Percentiles rank a stretch among this genome's conserved stretches.
Conservation (phyloP, 2,329 filamentous ascomycete species). For the Didymella pinodella region DNA sequence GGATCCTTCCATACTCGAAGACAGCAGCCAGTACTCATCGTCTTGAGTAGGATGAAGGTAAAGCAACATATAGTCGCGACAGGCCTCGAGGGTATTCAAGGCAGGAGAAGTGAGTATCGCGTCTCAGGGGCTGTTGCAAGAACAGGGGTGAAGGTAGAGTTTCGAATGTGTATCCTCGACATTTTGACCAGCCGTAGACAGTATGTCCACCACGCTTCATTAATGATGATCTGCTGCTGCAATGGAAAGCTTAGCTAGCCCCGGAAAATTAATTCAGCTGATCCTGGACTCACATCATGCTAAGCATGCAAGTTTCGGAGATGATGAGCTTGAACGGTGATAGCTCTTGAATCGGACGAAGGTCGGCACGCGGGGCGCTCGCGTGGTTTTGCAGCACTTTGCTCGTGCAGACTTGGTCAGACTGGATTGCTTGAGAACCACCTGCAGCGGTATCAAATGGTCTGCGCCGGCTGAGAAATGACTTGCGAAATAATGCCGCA, state of each 20-base stretch:
- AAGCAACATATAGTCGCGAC: background rate
- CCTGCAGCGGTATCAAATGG: background rate
- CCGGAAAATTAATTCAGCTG: conserved; percentile 4
- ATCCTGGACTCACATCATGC: conserved; percentile 17
- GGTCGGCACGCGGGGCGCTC: conserved; percentile 11
- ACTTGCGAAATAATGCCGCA: background rate
- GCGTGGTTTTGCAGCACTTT: conserved; percentile 7
- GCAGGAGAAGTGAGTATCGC: background rate
- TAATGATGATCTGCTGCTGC: background rate
- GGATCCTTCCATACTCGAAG: background rate
- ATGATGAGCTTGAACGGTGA: conserved; percentile 4
- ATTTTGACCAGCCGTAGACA: background rate
- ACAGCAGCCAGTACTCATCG: background rate
- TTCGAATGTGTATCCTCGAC: background rate
- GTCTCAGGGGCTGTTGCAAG: background rate
- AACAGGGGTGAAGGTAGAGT: background rate
- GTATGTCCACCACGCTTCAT: background rate
- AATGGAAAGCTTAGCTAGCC: conserved; percentile 10
- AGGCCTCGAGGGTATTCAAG: background rate
- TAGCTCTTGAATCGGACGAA: conserved; percentile 2
- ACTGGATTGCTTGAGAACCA: background rate
- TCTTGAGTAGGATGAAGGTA: background rate
- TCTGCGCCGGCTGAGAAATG: background rate
- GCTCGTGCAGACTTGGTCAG: conserved; percentile 2
- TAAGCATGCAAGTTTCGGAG: conserved; percentile 8